Percentiles rank a stretch among this genome's conserved stretches.
phyloP scores from a whole-genome alignment of 2,329 filamentous ascomycete genomes.

The Alternaria solani region DNA sequence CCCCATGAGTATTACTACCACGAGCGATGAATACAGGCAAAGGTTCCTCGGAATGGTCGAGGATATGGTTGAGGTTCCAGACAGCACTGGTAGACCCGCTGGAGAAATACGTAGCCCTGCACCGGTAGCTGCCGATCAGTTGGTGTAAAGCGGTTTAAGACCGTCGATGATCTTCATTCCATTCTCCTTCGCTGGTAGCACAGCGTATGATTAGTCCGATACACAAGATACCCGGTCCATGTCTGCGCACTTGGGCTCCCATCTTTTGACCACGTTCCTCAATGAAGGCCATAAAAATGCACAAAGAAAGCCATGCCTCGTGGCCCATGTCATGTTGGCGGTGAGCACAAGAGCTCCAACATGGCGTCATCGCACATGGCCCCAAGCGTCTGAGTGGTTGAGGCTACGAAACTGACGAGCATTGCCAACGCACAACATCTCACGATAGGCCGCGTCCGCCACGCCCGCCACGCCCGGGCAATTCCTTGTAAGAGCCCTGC shows the following conservation, averaged over 20 bases:
- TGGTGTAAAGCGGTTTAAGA: slow-evolving; percentile 7
- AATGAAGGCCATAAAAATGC: neutral
- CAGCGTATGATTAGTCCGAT: slow-evolving; percentile 6
- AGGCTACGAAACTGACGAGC: slow-evolving; percentile 14
- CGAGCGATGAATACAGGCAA: slow-evolving; percentile 70
- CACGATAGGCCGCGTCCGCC: slow-evolving; percentile 17
- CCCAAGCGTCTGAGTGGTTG: slow-evolving; percentile 11
- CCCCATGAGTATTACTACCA: slow-evolving; percentile 78
- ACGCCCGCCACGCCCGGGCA: slow-evolving; percentile 9
- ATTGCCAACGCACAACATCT: slow-evolving; percentile 25
- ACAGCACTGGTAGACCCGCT: slow-evolving; percentile 43
- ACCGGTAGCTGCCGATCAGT: slow-evolving; percentile 16
- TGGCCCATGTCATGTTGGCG: slow-evolving; percentile 21
- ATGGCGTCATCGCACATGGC: slow-evolving; percentile 28
- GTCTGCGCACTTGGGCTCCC: neutral
- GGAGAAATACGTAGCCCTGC: slow-evolving; percentile 37
- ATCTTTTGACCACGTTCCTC: neutral
- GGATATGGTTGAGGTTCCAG: slow-evolving; percentile 45
- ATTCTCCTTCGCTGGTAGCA: neutral
- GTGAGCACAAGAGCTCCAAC: slow-evolving; percentile 19
- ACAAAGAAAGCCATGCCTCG: slow-evolving; percentile 6
- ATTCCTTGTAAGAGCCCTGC: slow-evolving; percentile 13
- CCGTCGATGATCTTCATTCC: neutral
- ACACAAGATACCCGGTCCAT: slow-evolving; percentile 12
- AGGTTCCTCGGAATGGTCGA: slow-evolving; percentile 64